phyloP scores from a whole-genome alignment of 306 rosid genomes.

The Inga laurina region DNA sequence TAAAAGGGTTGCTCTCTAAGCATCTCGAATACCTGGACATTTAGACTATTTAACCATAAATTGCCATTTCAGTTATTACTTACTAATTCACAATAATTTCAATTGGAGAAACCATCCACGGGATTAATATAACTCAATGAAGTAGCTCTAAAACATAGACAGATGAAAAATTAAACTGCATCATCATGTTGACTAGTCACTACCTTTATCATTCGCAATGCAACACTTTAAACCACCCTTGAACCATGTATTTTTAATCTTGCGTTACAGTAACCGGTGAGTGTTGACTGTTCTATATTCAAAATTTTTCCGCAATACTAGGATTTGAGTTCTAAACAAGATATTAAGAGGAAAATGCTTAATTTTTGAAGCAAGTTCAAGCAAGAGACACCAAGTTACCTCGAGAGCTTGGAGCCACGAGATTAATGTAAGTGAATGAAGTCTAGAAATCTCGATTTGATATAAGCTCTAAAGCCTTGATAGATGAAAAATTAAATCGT shows the following conservation, averaged over 20 bases:
- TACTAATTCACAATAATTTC: neutral
- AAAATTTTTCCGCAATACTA: neutral
- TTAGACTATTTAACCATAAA: conserved; percentile 17
- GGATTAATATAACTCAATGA: conserved; percentile 2
- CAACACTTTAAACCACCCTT: neutral
- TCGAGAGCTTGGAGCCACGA: conserved; percentile 85
- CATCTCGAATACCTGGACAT: conserved; percentile 81
- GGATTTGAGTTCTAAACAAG: neutral
- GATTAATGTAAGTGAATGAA: too few species aligned
- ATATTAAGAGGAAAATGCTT: neutral
- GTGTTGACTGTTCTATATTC: neutral
- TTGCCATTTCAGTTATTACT: neutral
- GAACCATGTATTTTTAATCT: neutral
- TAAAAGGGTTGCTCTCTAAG: conserved; percentile 87
- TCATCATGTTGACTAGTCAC: neutral
- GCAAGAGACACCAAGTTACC: conserved; percentile 47
- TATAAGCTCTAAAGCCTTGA: neutral
- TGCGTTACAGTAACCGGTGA: neutral
- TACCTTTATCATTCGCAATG: neutral
- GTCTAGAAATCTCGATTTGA: neutral
- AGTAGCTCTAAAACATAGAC: neutral
- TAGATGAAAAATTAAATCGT: too few species aligned
- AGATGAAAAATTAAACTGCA: neutral
- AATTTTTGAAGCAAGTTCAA: conserved; percentile 9
- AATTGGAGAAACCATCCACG: neutral